phyloP scores from a whole-genome alignment of 768 basidiomycete species.

The Collybiopsis confluens region DNA sequence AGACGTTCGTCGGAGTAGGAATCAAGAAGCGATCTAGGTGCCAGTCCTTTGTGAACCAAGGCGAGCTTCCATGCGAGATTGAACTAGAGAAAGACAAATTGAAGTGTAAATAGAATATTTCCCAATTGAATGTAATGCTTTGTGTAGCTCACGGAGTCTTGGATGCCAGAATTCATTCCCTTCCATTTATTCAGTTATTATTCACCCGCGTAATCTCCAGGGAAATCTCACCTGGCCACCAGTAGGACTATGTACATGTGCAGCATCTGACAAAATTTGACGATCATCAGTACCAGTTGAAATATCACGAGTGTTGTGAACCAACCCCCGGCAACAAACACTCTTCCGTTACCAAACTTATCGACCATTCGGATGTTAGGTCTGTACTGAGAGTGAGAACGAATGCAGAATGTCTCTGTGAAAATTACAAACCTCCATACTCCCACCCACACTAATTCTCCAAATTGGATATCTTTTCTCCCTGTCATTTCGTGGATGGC shows the following conservation, averaged over 20 bases:
- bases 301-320: neutral
- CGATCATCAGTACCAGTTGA: too few relatives aligned
- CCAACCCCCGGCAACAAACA: slow-evolving; percentile 46
- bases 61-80: slow-evolving; percentile 45
- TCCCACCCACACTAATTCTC: too few relatives aligned
- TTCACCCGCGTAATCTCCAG: slow-evolving; percentile 2
- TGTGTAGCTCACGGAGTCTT: slow-evolving; percentile 29
- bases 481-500: slow-evolving; percentile 24
- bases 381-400: too few relatives aligned
- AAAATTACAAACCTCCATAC: too few relatives aligned
- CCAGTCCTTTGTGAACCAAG: slow-evolving; percentile 32
- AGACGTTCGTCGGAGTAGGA: slow-evolving; percentile 40
- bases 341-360: slow-evolving; percentile 47
- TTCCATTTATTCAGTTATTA: slow-evolving; percentile 19
- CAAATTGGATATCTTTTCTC: slow-evolving; percentile 25
- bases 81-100: slow-evolving; percentile 18
- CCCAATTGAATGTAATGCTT: too few relatives aligned
- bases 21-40: slow-evolving; percentile 31
- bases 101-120: too few relatives aligned
- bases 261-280: slow-evolving; percentile 42
- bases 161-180: too few relatives aligned
- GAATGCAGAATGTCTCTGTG: too few relatives aligned
- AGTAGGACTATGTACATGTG: slow-evolving; percentile 41
- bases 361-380: too few relatives aligned
- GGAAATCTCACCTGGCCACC: slow-evolving; percentile 35